Base-by-base conservation (phyloP, 2,329 filamentous ascomycete species). In the Ophiocordyceps polyrhachis-furcata region DNA sequence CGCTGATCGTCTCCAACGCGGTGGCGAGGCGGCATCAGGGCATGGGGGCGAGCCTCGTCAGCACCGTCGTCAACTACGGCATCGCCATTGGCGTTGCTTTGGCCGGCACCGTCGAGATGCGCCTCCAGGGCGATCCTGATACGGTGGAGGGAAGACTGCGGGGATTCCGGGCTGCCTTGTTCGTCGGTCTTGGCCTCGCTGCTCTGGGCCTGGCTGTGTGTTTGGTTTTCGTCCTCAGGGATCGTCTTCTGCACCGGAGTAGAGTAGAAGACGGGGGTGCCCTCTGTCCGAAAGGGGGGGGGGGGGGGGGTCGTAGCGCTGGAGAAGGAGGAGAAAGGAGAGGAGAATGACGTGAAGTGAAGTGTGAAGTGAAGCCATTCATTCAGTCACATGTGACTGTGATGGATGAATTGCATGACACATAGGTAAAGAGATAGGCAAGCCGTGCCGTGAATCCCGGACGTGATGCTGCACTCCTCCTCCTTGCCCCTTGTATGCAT, bases 31-130 rank as follows among this genome's bases (percentile, higher is more conserved):
- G 65, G 40, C 61, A 72, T 45, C 66, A 70, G 51, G 67, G 67
- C 4, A 62, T 69, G 12, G 67, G 60, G 0, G 66, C 64, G 11
- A 73, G 68, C 17, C 55, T 83, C 6, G 73, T 81, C 29, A 76
- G 70, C 46, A 81, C 77, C 0, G 65, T 79, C 12, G 72, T 83
- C 48, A 82, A 84, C 56, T 84, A 83, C 54, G 71, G 70, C 47
- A 81, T 83, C 31, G 75, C 74, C 1, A 57, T 83, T 3, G 76
- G 74, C 0, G 63, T 84, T 0, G 80, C 79, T 0, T 69, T 84
- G 41, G 78, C 78, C 0, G 78, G 76, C 0, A 81, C 76, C 0
- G 69, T 81, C 2, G 76, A 82, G 52, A 58, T 60, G 0, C 58
- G 63, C 6, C 54, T 65, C 0, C 51, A 56, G 4, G 44, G 50